Evolutionary conservation across 2,329 filamentous ascomycete genomes (phyloP), one percentile per base, ranked within the genome.

Genomic region (Pestalotiopsis sp.): DNA sequence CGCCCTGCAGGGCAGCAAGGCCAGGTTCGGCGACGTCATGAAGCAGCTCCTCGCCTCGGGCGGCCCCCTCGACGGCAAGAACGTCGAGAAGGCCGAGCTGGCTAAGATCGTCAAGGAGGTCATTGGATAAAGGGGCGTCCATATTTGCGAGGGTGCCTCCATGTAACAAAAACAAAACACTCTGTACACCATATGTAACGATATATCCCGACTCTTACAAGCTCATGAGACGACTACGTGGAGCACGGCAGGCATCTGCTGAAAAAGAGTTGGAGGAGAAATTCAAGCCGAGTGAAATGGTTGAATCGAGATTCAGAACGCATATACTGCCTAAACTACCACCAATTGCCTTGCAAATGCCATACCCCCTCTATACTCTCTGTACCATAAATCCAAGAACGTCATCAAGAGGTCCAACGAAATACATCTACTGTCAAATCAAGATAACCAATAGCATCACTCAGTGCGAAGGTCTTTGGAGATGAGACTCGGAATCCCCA

Each of bases 31-130:
- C 3, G 84, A 87, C 67, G 84, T 91, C 10, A 86, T 94, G 85
- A 91, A 89, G 81, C 83, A 80, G 69, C 77, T 92, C 11, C 78
- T 88, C 65, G 79, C 80, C 57, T 82, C 84, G 38, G 81, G 83
- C 7, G 84, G 81, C 3, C 79, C 81, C 35, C 79, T 92, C 35
- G 86, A 89, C 68, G 91, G 88, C 44, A 90, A 89, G 79, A 84
- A 86, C 52, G 84, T 92, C 44, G 88, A 93, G 75, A 88, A 84
- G 78, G 85, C 83, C 65, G 83, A 86, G 71, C 80, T 94, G 61
- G 85, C 84, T 3, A 86, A 81, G 73, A 79, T 90, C 72, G 87
- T 92, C 63, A 91, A 91, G 80, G 81, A 88, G 75, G 73, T 71
- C 3, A 58, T 67, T 11, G 70, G 58, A 14, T 67, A 64, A 68